Conservation (phyloP, 495 filamentous ascomycete species). For the Aspergillus homomorphus region DNA sequence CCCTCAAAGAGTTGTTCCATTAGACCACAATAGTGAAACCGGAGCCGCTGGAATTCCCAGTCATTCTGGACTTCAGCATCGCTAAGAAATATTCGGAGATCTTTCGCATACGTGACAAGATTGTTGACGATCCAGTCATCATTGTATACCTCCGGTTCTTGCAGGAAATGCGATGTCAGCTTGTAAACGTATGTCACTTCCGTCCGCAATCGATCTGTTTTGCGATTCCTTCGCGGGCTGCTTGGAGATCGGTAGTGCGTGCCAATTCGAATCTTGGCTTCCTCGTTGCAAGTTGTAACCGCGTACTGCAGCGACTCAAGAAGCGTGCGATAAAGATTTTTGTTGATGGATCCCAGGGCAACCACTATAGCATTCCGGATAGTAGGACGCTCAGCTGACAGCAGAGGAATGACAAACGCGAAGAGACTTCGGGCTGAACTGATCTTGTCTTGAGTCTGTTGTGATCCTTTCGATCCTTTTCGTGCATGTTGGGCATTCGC, state of each 20-base stretch:
- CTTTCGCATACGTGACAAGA: conserved; percentile 83
- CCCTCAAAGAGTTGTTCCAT: conserved; percentile 91
- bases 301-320: conserved; percentile 86
- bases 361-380: conserved; percentile 89
- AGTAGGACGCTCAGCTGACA: conserved; percentile 69
- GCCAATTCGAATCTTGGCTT: conserved; percentile 79
- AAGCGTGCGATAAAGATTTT: conserved; percentile 89
- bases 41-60: conserved; percentile 90
- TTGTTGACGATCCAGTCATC: conserved; percentile 94
- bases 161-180: conserved; percentile 86
- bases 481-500: conserved; percentile 74
- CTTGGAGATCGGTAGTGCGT: conserved; percentile 73
- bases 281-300: conserved; percentile 76
- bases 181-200: conserved; percentile 96
- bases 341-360: conserved; percentile 90
- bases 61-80: conserved; percentile 93
- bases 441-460: conserved; percentile 71
- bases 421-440: conserved; percentile 86
- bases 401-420: conserved; percentile 80
- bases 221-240: conserved; percentile 69
- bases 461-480: conserved; percentile 74
- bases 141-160: conserved; percentile 70
- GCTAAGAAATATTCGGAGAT: conserved; percentile 88
- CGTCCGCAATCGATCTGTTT: conserved; percentile 81
- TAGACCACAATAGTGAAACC: conserved; percentile 89